Conservation (phyloP, 495 filamentous ascomycete species). For the Cenococcum geophilum region DNA sequence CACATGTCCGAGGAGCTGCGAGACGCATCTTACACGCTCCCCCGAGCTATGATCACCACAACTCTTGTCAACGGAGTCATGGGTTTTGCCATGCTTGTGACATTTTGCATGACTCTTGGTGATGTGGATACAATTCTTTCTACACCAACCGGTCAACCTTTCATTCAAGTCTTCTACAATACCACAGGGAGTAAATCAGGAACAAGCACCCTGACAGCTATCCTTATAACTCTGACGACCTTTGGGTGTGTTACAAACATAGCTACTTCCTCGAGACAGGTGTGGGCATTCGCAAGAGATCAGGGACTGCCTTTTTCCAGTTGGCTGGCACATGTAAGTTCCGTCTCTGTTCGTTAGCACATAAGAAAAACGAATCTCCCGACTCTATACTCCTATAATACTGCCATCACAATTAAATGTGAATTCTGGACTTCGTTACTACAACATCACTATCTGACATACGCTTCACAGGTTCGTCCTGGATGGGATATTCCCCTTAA, state of each 20-base stretch:
- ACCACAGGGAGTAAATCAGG: constrained; percentile 43
- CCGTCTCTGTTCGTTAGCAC: constrained; percentile 22
- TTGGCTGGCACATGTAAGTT: constrained; percentile 46
- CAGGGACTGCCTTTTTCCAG: constrained; percentile 50
- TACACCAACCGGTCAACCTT: constrained; percentile 45
- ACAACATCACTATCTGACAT: not conserved
- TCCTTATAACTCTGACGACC: constrained; percentile 47
- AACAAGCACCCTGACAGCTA: constrained; percentile 46
- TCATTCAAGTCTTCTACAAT: constrained; percentile 52
- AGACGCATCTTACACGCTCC: constrained; percentile 31
- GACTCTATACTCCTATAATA: no score
- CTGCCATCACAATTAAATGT: no score
- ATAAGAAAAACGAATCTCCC: no score
- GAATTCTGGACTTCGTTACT: not conserved
- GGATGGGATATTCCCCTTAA: constrained; percentile 48
- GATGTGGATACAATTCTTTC: constrained; percentile 38
- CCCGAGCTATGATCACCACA: constrained; percentile 34
- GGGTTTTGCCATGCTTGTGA: constrained; percentile 30
- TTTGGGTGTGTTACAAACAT: constrained; percentile 50
- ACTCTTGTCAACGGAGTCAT: constrained; percentile 32
- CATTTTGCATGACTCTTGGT: constrained; percentile 37
- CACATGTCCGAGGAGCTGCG: constrained; percentile 39
- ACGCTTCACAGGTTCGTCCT: constrained; percentile 21
- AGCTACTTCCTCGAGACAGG: constrained; percentile 52
- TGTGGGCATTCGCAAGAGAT: constrained; percentile 57